Base-by-base conservation (phyloP, 2,329 filamentous ascomycete genomes). In the Ophiostoma montium region DNA sequence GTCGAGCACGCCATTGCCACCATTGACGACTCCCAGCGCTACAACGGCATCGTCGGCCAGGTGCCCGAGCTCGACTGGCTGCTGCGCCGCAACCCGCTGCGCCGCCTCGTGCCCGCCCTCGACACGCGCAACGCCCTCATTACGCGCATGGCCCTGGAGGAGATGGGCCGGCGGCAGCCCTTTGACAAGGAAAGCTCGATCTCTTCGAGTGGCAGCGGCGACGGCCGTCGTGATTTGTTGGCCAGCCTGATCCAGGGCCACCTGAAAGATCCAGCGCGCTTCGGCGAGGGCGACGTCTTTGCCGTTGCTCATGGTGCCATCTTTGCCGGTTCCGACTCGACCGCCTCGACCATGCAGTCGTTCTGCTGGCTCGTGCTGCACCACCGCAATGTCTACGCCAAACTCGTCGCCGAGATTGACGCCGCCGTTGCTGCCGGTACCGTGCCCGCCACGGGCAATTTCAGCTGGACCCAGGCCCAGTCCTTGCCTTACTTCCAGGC, bases 281-380 rank as follows among this genome's bases (percentile, higher is more conserved):
- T 76, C 51, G 55, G 61, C 8, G 69, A 72, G 54, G 72, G 70
- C 0, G 72, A 76, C 52, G 71, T 77, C 3, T 76, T 77, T 61
- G 71, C 74, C 8, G 70, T 77, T 5, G 70, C 73, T 4, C 73
- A 76, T 52, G 73, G 73, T 10, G 73, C 74, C 1, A 76, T 75
- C 53, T 74, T 78, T 57, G 75, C 75, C 15, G 76, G 76, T 23
- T 77, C 76, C 18, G 76, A 80, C 61, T 77, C 75, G 0, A 78
- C 76, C 0, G 75, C 76, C 11, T 75, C 71, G 8, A 75, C 72
- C 0, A 75, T 76, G 72, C 71, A 75, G 54, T 74, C 71, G 49
- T 73, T 75, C 59, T 74, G 72, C 63, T 71, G 68, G 63, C 67
- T 68, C 38, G 63, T 71, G 1, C 63, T 76, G 10, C 66, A 69